Evolutionary conservation across 148 eudicot species (phyloP), one percentile per base, ranked within the genome.

Genomic region (Silene uniflora): DNA sequence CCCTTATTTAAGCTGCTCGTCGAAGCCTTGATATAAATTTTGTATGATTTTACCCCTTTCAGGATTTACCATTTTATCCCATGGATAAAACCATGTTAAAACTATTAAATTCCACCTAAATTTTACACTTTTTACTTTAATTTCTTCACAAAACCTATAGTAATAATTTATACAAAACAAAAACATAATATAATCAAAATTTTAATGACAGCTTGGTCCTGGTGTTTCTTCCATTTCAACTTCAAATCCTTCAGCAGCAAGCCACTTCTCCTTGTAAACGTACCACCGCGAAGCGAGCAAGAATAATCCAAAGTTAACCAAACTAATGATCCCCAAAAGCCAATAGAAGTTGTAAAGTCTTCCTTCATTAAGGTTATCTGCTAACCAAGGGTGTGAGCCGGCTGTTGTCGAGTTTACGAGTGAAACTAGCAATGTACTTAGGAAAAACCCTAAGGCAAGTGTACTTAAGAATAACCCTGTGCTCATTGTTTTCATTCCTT

Each of bases 401-500:
- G 77, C 76, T 0, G 88, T 89, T 7, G 82, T 74, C 54, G 84
- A 82, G 76, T 86, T 81, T 54, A 89, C 84, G 0, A 87, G 39
- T 0, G 85, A 73, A 14, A 89, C 93, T 0, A 89, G 23, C 17
- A 86, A 59, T 18, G 89, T 83, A 69, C 90, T 89, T 6, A 87
- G 49, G 82, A 89, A 89, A 65, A 87, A 89, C 59, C 90, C 93
- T 46, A 89, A 78, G 0, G 93, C 76, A 25, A 87, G 83, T 6
- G 90, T 87, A 3, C 89, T 87, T 60, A 89, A 62, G 81, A 89
- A 89, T 9, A 89, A 78, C 49, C 93, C 91, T 6, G 93, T 89
- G 71, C 93, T 89, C 82, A 87, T 88, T 0, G 93, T 85, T 62
- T 89, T 89, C 93, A 87, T 87, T 9, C 91, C 86, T 63, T 86